These are phyloP conservation scores for Brassica incana DNA, from an alignment of 345 rosid genomes.

Conservation along the genomic window DNA sequence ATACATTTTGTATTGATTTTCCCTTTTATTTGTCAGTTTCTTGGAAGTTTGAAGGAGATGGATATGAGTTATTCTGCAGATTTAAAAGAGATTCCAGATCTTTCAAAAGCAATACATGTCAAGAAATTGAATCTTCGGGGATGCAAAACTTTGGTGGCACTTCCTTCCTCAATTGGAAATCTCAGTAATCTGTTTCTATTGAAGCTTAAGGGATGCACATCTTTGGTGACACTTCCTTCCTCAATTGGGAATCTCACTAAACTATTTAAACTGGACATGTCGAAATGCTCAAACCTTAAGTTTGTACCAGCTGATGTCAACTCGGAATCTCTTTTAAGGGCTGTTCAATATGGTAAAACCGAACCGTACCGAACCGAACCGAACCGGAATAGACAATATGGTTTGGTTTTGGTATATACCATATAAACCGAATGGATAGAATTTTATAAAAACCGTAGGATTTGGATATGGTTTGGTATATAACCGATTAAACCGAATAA, in stretches of 20 bases:
- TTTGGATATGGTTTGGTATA: too few relatives aligned
- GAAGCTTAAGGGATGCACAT: neutral
- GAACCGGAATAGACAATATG: too few relatives aligned
- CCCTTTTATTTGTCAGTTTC: neutral
- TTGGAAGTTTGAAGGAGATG: neutral
- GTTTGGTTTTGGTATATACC: too few relatives aligned
- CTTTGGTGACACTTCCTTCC: neutral
- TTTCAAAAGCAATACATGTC: constrained; percentile 7
- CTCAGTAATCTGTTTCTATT: neutral
- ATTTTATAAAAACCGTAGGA: too few relatives aligned
- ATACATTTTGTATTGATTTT: neutral
- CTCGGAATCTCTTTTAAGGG: too few relatives aligned
- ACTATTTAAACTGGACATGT: neutral
- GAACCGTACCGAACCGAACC: too few relatives aligned
- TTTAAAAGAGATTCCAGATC: constrained; percentile 16
- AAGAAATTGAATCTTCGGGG: neutral
- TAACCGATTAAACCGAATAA: too few relatives aligned
- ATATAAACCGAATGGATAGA: too few relatives aligned
- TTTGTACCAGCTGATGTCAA: too few relatives aligned
- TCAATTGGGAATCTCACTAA: neutral
- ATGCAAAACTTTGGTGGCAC: neutral
- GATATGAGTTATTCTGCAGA: neutral
- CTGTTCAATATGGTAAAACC: too few relatives aligned
- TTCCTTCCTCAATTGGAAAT: neutral
- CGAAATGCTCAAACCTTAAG: neutral